Evolutionary conservation across 2,329 filamentous ascomycete species (phyloP), one percentile per base, ranked within the genome.

Genomic region (Whalleya microplaca): DNA sequence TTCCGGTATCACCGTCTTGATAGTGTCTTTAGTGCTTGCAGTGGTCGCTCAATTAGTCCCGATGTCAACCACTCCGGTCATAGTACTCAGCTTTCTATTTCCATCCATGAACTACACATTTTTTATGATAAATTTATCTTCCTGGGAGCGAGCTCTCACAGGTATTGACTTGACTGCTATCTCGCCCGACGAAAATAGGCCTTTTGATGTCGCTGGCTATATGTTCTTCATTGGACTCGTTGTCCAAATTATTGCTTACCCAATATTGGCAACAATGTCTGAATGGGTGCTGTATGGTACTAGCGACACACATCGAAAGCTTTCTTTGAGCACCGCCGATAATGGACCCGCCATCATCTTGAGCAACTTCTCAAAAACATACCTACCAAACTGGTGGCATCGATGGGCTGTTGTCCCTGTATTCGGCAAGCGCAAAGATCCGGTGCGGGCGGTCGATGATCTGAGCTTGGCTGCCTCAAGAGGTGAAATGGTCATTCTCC

Each of bases 71-170:
- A 85, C 76, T 2, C 79, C 84, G 1, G 88, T 92, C 2, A 81
- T 82, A 8, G 75, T 91, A 2, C 77, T 96, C 19, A 87, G 87
- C 52, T 69, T 94, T 10, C 71, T 96, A 0, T 96, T 96, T 68
- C 83, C 90, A 0, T 89, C 92, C 0, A 94, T 92, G 78, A 92
- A 91, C 65, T 96, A 90, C 68, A 88, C 92, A 8, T 91, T 87
- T 68, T 94, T 92, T 69, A 80, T 85, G 40, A 84, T 89, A 18
- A 81, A 87, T 59, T 81, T 92, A 72, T 89, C 91, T 16, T 85
- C 89, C 21, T 96, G 84, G 69, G 90, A 96, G 72, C 78, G 80
- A 58, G 69, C 85, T 53, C 76, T 84, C 23, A 65, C 77, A 29
- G 75, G 83, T 0, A 82, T 86, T 0, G 83, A 89, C 59, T 75